A percentile compares a stretch with the other conserved stretches of the same genome.
phyloP scores from a whole-genome alignment of 2,329 filamentous ascomycete genomes.

The Verticillium zaregamsianum region DNA sequence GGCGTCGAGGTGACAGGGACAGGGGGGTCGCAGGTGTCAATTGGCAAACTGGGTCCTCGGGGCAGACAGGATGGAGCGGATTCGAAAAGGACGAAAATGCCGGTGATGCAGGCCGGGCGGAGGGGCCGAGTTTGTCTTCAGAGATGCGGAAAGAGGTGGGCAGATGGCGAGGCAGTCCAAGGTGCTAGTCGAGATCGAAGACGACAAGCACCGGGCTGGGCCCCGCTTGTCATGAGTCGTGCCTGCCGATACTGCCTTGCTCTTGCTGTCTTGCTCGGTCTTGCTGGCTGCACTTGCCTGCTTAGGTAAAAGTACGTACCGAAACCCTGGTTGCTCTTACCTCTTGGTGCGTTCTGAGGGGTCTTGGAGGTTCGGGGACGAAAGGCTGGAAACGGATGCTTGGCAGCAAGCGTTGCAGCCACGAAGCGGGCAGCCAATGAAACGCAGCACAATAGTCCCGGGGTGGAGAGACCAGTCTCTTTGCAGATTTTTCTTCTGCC shows the following conservation, averaged over 20 bases:
- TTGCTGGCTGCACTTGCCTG: not conserved
- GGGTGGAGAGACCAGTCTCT: not conserved
- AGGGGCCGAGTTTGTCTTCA: not conserved
- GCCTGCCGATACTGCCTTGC: not conserved
- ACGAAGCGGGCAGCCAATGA: not conserved
- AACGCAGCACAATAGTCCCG: not conserved
- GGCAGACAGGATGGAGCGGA: not conserved
- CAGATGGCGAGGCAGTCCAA: not conserved
- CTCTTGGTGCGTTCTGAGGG: not conserved
- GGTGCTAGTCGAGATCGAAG: not conserved
- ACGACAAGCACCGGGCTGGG: not conserved
- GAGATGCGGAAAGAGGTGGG: not conserved
- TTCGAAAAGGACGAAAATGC: not conserved
- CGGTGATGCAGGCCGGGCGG: not conserved
- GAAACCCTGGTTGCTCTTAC: too few species aligned
- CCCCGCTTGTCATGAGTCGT: not conserved
- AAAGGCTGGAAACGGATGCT: not conserved
- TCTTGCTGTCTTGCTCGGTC: not conserved
- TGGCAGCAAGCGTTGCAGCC: not conserved
- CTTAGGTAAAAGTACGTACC: too few species aligned
- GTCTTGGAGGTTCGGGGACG: not conserved
- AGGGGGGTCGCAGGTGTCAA: not conserved
- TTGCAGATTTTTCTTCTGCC: not conserved
- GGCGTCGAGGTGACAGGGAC: not conserved
- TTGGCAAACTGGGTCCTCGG: not conserved